Conservation (phyloP, 768 basidiomycete species). For the Boletus subparvulus region DNA sequence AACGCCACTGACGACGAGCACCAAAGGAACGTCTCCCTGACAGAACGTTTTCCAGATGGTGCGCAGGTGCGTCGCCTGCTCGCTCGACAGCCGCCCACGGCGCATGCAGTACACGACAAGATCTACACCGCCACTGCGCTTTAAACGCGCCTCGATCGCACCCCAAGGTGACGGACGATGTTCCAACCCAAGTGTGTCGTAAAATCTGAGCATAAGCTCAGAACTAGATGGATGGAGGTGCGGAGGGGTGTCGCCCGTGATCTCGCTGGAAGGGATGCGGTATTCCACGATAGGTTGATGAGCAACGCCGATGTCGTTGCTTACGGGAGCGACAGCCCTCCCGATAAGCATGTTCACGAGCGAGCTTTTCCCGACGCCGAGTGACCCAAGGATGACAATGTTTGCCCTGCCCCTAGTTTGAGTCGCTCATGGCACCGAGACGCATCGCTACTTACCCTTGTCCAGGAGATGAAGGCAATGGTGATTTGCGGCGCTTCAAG, state of each 20-base stretch:
- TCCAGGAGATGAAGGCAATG: not conserved
- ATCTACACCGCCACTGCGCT: slow-evolving; percentile 12
- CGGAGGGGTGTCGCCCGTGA: not conserved
- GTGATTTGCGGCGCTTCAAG: not conserved
- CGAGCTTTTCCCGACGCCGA: slow-evolving; percentile 40
- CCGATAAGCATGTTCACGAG: slow-evolving; percentile 40
- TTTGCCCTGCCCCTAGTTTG: slow-evolving; percentile 5
- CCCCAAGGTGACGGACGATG: slow-evolving; percentile 13
- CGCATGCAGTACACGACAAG: slow-evolving; percentile 40
- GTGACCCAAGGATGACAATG: slow-evolving; percentile 25
- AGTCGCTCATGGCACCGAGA: not conserved
- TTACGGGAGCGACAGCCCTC: slow-evolving; percentile 25
- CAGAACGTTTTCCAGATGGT: slow-evolving; percentile 26
- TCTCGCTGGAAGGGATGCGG: not conserved
- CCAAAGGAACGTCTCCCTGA: slow-evolving; percentile 9
- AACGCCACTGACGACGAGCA: slow-evolving; percentile 16
- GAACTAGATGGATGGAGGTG: not conserved
- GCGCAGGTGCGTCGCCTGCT: slow-evolving; percentile 32
- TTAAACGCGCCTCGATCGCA: slow-evolving; percentile 13
- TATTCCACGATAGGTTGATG: slow-evolving; percentile 17
- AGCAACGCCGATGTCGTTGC: slow-evolving; percentile 18
- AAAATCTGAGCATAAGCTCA: slow-evolving; percentile 8
- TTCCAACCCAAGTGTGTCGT: slow-evolving; percentile 24
- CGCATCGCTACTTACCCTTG: slow-evolving; percentile 8
- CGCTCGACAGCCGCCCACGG: slow-evolving; percentile 34